phyloP scores from a whole-genome alignment of 345 rosid species.

The Microcos paniculata region DNA sequence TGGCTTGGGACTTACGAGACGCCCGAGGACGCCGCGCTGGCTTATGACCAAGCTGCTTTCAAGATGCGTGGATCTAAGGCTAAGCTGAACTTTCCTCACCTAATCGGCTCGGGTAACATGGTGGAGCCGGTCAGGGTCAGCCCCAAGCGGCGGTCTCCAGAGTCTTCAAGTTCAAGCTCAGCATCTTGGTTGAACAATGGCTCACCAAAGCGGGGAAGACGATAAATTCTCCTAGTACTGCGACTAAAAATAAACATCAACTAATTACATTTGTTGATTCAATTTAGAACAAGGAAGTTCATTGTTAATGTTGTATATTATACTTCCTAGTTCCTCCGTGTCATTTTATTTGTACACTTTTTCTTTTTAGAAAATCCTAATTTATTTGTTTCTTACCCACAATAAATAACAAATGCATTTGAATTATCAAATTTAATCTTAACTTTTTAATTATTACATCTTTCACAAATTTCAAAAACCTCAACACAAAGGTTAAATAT shows the following conservation, averaged over 20 bases:
- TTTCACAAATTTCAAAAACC: too few species aligned
- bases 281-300: too few species aligned
- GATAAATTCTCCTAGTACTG: neutral
- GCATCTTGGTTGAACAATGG: neutral
- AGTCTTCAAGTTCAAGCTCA: neutral
- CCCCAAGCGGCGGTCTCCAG: conserved; percentile 36
- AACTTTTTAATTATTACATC: too few species aligned
- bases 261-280: neutral
- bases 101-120: conserved; percentile 36
- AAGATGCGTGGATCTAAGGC: conserved; percentile 53
- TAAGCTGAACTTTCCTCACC: conserved; percentile 55
- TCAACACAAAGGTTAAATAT: too few species aligned
- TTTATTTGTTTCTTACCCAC: too few species aligned
- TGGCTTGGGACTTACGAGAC: conserved; percentile 71
- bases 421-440: too few species aligned
- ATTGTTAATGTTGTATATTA: too few species aligned
- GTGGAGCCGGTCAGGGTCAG: conserved; percentile 42
- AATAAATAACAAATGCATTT: too few species aligned
- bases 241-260: too few species aligned
- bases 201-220: neutral
- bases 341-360: too few species aligned
- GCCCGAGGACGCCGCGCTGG: conserved; percentile 59
- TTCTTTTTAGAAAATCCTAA: too few species aligned
- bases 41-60: conserved; percentile 56
- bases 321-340: too few species aligned